phyloP scores from a whole-genome alignment of 2,329 filamentous ascomycete genomes.

The Talaromyces atroroseus region DNA sequence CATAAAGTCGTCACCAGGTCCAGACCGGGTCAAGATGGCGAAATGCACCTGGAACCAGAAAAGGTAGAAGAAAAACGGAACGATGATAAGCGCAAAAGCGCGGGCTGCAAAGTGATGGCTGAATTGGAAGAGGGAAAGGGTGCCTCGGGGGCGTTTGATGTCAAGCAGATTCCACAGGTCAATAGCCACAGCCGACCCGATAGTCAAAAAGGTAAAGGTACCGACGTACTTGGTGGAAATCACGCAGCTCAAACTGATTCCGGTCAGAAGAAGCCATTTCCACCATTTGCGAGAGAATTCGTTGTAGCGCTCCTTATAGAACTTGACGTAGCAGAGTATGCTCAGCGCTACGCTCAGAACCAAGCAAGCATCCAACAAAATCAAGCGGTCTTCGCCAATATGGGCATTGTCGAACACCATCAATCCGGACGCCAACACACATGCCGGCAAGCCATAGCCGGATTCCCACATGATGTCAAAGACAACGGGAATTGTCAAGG shows the following conservation, averaged over 20 bases:
- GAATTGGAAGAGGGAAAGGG: conserved; percentile 74
- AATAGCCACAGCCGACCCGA: conserved; percentile 87
- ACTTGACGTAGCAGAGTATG: conserved; percentile 88
- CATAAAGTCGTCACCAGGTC: conserved; percentile 98
- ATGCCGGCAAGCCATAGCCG: conserved; percentile 91
- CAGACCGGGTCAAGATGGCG: conserved; percentile 76
- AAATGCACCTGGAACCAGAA: conserved; percentile 99
- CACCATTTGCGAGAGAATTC: conserved; percentile 96
- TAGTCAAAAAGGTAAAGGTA: conserved; percentile 92
- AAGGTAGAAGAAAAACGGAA: conserved; percentile 95
- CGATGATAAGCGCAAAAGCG: conserved; percentile 74
- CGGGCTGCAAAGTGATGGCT: conserved; percentile 86
- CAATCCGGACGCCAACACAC: conserved; percentile 75
- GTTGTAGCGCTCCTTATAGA: conserved; percentile 89
- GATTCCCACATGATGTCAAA: conserved; percentile 99
- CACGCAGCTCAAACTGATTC: conserved; percentile 90
- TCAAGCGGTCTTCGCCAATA: conserved; percentile 91
- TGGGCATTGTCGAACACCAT: conserved; percentile 96
- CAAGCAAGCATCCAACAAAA: conserved; percentile 87
- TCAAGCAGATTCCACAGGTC: conserved; percentile 94
- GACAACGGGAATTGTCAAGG: conserved; percentile 85
- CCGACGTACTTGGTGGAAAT: conserved; percentile 99
- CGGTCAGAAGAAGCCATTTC: conserved; percentile 97
- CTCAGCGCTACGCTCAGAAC: conserved; percentile 96
- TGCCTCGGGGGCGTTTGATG: conserved; percentile 74